Evolutionary conservation across 129 eudicot genomes (phyloP).

Genomic region (Solidago caesia): DNA sequence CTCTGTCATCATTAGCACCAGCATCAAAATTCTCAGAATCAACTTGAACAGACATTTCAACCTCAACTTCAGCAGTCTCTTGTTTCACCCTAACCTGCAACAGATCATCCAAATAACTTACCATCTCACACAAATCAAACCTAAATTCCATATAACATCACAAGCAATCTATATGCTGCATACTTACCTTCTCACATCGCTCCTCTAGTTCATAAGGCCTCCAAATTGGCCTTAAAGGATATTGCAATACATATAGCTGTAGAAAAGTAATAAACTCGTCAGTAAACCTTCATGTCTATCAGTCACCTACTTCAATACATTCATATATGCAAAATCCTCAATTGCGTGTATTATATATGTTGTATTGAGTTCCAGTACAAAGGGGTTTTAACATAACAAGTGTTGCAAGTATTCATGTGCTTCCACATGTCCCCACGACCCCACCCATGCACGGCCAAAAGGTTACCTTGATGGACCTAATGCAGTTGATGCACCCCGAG

Average conservation of each 20-base stretch:
- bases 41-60: slow-evolving; percentile 62
- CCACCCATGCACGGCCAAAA: no score
- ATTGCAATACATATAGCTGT: slow-evolving; percentile 73
- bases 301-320: background rate
- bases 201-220: slow-evolving; percentile 86
- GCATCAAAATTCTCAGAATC: slow-evolving; percentile 63
- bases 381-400: no score
- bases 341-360: background rate
- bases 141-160: background rate
- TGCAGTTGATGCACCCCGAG: no score
- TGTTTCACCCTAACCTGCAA: slow-evolving; percentile 78
- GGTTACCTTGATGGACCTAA: no score
- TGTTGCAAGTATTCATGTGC: background rate
- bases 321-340: slow-evolving; percentile 17
- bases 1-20: slow-evolving; percentile 36
- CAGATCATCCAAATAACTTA: slow-evolving; percentile 14
- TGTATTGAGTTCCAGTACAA: background rate
- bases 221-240: slow-evolving; percentile 78
- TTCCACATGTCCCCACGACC: background rate
- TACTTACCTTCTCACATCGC: slow-evolving; percentile 65
- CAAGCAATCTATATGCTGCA: background rate
- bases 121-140: slow-evolving; percentile 13
- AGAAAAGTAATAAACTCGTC: slow-evolving; percentile 16
- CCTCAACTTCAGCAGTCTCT: slow-evolving; percentile 56
- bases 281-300: background rate